Percentiles rank a stretch among this genome's conserved stretches.
These are phyloP conservation scores for Pleurotus platypus DNA, from an alignment of 768 basidiomycete genomes.

Conservation along the genomic window DNA sequence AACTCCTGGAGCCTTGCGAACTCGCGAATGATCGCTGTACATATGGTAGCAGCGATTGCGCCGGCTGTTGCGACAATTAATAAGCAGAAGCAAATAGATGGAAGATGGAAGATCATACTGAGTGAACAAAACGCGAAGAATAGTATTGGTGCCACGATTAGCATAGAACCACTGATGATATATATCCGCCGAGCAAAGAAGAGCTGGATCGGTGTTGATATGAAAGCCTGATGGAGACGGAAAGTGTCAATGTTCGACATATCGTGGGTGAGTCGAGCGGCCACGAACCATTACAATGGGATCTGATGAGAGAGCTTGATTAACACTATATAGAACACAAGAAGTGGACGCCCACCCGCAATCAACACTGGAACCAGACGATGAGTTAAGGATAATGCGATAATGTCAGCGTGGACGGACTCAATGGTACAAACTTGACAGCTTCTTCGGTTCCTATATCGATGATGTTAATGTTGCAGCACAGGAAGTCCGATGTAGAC, in stretches of 20 bases:
- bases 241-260: background rate
- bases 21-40: background rate
- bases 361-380: constrained; percentile 21
- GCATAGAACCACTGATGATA: constrained; percentile 8
- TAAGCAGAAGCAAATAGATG: constrained; percentile 9
- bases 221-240: constrained; percentile 7
- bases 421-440: constrained; percentile 20
- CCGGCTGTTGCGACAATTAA: constrained; percentile 14
- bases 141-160: too few species aligned
- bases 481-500: background rate
- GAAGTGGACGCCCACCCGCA: constrained; percentile 17
- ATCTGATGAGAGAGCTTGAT: constrained; percentile 1
- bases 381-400: background rate
- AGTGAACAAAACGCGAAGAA: too few species aligned
- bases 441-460: constrained; percentile 11
- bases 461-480: background rate
- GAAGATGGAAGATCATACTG: background rate
- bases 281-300: constrained; percentile 12
- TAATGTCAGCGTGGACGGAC: constrained; percentile 15
- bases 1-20: constrained; percentile 11
- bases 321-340: too few species aligned
- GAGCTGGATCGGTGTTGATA: constrained; percentile 20
- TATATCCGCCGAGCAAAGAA: constrained; percentile 23
- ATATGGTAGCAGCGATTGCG: constrained; percentile 14
- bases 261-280: background rate